Evolutionary conservation across 805 yeast genomes (phyloP), one percentile per base, ranked within the genome.

Genomic region (Teunomyces cretensis): DNA sequence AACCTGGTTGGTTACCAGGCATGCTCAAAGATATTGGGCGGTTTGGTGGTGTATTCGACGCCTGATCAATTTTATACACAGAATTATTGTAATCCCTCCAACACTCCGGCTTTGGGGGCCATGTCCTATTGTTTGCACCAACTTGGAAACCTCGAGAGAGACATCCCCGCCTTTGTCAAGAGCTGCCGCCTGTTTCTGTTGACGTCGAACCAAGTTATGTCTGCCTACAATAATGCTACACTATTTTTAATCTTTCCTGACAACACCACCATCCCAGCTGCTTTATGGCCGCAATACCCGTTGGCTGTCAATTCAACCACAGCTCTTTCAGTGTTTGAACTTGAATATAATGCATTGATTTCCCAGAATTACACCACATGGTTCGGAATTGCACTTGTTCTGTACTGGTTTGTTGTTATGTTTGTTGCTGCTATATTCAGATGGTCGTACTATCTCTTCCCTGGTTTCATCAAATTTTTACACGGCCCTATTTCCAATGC

Each of bases 171-270:
- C 2, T 35, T 35, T 35, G n/a, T 35, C 8, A 35, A 22, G 22
- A 35, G 38, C 13, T 35, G 38, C 28, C n/a, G 38, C 16, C 28
- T 16, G 13, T 35, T 17, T 22, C 28, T 19, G 15, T 55, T 67
- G 37, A 70, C 76, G 0, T 38, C 41, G 30, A 62, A 59, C n/a
- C 56, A 57, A 14, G 55, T 73, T 40, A 51, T 60, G 7, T 60
- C 52, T 2, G 59, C 72, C 5, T 76, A 69, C 46, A 49, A 55
- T 3, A 73, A 71, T 51, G 79, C 78, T 5, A 61, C 78, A 6
- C 39, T 58, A 2, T 65, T 64, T 46, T 55, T 72, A 46, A 60
- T 66, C 7, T 60, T 68, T 44, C 13, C 30, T 19, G 13, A 35
- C n/a, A 35, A 22, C 26, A 35, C 43, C 8, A 40, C 43, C 17